A percentile compares a stretch with the other conserved stretches of the same genome.
Conservation (phyloP, 2,329 filamentous ascomycete species). For the Zymoseptoria pseudotritici region DNA sequence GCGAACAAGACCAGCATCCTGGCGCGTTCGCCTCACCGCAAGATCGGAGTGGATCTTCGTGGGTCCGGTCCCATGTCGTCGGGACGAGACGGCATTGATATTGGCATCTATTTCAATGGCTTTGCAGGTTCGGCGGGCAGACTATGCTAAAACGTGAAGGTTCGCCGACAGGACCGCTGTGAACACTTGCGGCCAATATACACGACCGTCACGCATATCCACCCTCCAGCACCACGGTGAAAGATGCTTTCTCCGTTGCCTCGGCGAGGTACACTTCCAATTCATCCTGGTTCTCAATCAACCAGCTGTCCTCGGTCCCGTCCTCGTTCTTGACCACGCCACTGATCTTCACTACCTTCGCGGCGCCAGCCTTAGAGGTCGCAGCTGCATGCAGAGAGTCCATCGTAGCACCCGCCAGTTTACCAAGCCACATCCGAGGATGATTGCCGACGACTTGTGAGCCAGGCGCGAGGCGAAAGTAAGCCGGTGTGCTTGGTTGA, state of each 20-base stretch:
- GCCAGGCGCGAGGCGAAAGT: slow-evolving; percentile 61
- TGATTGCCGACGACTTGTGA: slow-evolving; percentile 47
- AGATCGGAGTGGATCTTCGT: neutral
- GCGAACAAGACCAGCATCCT: neutral
- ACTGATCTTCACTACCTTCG: slow-evolving; percentile 11
- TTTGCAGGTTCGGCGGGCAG: too few relatives aligned
- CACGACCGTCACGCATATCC: slow-evolving; percentile 14
- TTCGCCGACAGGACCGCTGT: too few relatives aligned
- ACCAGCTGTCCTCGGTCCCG: slow-evolving; percentile 55
- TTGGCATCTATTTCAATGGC: neutral
- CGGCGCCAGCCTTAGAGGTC: slow-evolving; percentile 44
- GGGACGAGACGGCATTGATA: neutral
- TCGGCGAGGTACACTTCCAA: slow-evolving; percentile 59
- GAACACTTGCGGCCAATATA: too few relatives aligned
- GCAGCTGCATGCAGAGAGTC: slow-evolving; percentile 58
- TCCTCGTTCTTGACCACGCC: slow-evolving; percentile 26
- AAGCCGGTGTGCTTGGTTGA: slow-evolving; percentile 47
- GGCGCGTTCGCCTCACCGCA: neutral
- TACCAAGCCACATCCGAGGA: slow-evolving; percentile 57
- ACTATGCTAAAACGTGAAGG: too few relatives aligned
- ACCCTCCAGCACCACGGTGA: slow-evolving; percentile 30
- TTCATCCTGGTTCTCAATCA: slow-evolving; percentile 64
- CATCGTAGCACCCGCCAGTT: slow-evolving; percentile 51
- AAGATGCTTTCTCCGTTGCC: slow-evolving; percentile 54
- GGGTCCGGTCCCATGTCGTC: neutral